Conservation (phyloP, 257 asterid genomes). For the Cynanchum wilfordii region DNA sequence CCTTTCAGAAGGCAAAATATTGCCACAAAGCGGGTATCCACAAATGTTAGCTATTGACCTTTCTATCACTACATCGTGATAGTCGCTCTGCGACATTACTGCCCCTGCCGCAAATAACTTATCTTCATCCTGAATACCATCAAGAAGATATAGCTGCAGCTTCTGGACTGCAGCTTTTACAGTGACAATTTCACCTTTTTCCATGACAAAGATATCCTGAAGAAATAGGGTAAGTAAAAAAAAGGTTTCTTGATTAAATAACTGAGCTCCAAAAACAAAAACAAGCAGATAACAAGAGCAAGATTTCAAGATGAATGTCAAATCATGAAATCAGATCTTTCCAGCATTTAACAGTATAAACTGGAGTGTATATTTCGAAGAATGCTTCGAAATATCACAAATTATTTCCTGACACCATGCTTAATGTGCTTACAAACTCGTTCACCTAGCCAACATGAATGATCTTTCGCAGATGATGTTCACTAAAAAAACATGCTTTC, state of each 20-base stretch:
- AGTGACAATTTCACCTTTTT: constrained; percentile 29
- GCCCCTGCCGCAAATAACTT: constrained; percentile 65
- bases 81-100: constrained; percentile 55
- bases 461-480: not conserved
- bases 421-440: not conserved
- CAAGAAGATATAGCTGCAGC: constrained; percentile 75
- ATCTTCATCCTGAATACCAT: constrained; percentile 60
- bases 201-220: constrained; percentile 30
- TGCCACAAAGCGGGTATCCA: constrained; percentile 82
- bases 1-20: constrained; percentile 52
- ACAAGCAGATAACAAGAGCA: not conserved
- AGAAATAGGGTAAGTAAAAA: not conserved
- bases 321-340: not conserved
- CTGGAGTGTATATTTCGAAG: not conserved
- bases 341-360: not conserved
- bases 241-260: not conserved
- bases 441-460: not conserved
- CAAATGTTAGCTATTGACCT: constrained; percentile 60
- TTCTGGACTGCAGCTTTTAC: constrained; percentile 72
- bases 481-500: not conserved
- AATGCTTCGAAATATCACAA: not conserved
- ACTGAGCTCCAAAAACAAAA: not conserved
- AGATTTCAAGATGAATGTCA: not conserved
- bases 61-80: constrained; percentile 82
- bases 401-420: not conserved